Percentiles rank a stretch among this genome's conserved stretches.
Conservation (phyloP, 768 basidiomycete species). For the Cystofilobasidium ferigula region DNA sequence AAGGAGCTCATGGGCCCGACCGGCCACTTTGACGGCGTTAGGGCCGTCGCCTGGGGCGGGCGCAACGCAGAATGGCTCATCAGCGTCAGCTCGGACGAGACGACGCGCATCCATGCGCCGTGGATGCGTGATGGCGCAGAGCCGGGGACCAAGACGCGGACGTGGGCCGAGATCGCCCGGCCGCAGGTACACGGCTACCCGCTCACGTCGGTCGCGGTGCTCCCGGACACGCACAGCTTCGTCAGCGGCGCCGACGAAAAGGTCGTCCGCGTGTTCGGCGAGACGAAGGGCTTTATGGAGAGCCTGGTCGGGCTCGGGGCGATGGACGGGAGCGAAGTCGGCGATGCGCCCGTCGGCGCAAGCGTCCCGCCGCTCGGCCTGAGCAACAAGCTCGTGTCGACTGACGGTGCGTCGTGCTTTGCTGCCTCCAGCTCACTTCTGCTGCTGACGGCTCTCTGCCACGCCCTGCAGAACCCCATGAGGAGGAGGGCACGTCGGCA, state of each 20-base stretch:
- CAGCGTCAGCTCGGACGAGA: slow-evolving; percentile 67
- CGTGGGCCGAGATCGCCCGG: slow-evolving; percentile 58
- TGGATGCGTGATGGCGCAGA: slow-evolving; percentile 26
- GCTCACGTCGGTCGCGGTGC: slow-evolving; percentile 53
- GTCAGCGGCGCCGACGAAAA: slow-evolving; percentile 93
- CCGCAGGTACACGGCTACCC: slow-evolving; percentile 98
- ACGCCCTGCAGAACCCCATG: slow-evolving; percentile 27
- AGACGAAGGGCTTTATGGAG: slow-evolving; percentile 67
- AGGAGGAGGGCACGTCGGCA: slow-evolving; percentile 22
- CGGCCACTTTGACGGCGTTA: slow-evolving; percentile 75
- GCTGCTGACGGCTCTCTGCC: slow-evolving; percentile 12
- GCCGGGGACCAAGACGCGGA: slow-evolving; percentile 4
- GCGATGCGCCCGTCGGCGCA: slow-evolving; percentile 53
- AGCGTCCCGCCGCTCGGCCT: slow-evolving; percentile 85
- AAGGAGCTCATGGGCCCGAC: slow-evolving; percentile 61
- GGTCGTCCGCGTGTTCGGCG: slow-evolving; percentile 84
- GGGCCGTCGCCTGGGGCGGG: slow-evolving; percentile 67
- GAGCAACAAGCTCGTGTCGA: slow-evolving; percentile 75
- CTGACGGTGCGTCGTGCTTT: slow-evolving; percentile 46
- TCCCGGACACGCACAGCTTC: slow-evolving; percentile 64
- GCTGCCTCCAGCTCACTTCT: background rate
- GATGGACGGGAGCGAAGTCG: slow-evolving; percentile 41
- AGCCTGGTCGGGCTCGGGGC: slow-evolving; percentile 46
- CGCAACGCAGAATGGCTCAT: slow-evolving; percentile 49
- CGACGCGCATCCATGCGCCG: slow-evolving; percentile 75